phyloP scores from a whole-genome alignment of 208 protist genomes.

The Endotrypanum monterogeii region DNA sequence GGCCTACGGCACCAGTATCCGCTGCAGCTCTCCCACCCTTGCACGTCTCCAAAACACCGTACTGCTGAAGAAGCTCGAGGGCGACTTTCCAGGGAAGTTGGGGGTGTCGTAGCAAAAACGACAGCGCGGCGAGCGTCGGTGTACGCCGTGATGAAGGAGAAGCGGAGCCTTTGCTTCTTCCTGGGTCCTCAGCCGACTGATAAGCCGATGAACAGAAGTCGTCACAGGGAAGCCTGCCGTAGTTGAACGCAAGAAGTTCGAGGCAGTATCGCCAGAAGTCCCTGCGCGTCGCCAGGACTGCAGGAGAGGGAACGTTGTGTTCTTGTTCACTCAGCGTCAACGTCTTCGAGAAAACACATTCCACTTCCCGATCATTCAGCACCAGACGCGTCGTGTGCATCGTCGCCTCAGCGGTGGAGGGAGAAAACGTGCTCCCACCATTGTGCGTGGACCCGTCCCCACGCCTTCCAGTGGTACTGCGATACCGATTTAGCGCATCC shows the following conservation, averaged over 20 bases:
- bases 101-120: conserved; percentile 46
- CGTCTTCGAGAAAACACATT: conserved; percentile 60
- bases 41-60: conserved; percentile 6
- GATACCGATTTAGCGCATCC: conserved; percentile 27
- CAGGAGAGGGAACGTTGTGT: background rate
- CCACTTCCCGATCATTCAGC: conserved; percentile 52
- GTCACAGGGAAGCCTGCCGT: conserved; percentile 9
- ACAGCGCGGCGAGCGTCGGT: conserved; percentile 40
- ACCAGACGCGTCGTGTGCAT: conserved; percentile 3
- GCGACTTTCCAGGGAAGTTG: conserved; percentile 43
- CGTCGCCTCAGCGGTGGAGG: background rate
- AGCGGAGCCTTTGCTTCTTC: background rate
- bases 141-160: conserved; percentile 9
- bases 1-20: background rate
- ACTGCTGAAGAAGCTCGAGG: conserved; percentile 26
- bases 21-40: background rate
- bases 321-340: conserved; percentile 2
- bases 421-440: background rate
- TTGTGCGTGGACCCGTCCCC: background rate
- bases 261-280: conserved; percentile 52
- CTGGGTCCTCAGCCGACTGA: background rate
- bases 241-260: conserved; percentile 44
- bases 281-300: background rate
- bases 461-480: background rate
- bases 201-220: background rate